Percentiles rank a stretch among this genome's conserved stretches.
phyloP scores from a whole-genome alignment of 2,329 filamentous ascomycete species.

The Calonectria multiphialidica region DNA sequence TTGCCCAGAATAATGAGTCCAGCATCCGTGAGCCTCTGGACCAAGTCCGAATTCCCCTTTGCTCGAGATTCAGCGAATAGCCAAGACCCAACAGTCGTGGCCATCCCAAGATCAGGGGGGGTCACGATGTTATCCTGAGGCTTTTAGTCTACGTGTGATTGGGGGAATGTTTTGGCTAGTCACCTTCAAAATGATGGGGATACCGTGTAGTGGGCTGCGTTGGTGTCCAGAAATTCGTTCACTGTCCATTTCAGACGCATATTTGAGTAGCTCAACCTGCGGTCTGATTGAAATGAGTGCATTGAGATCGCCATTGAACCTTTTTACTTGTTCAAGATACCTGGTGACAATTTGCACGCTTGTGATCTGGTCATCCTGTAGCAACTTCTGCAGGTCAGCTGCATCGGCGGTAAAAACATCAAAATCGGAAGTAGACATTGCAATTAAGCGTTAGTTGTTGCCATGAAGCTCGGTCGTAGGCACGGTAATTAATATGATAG shows the following conservation, averaged over 20 bases:
- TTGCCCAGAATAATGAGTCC: constrained; percentile 30
- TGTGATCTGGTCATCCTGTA: constrained; percentile 4
- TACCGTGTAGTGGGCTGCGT: constrained; percentile 31
- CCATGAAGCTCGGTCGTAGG: background rate
- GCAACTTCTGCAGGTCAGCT: background rate
- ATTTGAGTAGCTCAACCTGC: background rate
- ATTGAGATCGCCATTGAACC: constrained; percentile 25
- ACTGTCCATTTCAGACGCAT: constrained; percentile 23
- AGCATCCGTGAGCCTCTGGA: constrained; percentile 15
- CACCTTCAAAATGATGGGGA: constrained; percentile 33
- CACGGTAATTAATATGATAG: background rate
- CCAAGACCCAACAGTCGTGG: constrained; percentile 28
- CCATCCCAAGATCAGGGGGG: constrained; percentile 10
- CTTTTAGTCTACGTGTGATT: background rate
- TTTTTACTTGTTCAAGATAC: constrained; percentile 28
- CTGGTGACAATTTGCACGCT: constrained; percentile 26
- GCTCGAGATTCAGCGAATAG: constrained; percentile 26
- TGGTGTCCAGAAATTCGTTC: constrained; percentile 23
- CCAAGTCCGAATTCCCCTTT: constrained; percentile 21
- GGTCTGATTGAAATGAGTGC: constrained; percentile 26
- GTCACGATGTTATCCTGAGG: constrained; percentile 26
- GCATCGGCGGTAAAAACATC: constrained; percentile 9
- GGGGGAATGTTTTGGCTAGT: background rate
- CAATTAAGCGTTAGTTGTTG: background rate
- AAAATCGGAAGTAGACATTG: background rate